These are phyloP conservation scores for Diaporthe amygdali DNA, from an alignment of 2,329 filamentous ascomycete species.

Conservation along the genomic window DNA sequence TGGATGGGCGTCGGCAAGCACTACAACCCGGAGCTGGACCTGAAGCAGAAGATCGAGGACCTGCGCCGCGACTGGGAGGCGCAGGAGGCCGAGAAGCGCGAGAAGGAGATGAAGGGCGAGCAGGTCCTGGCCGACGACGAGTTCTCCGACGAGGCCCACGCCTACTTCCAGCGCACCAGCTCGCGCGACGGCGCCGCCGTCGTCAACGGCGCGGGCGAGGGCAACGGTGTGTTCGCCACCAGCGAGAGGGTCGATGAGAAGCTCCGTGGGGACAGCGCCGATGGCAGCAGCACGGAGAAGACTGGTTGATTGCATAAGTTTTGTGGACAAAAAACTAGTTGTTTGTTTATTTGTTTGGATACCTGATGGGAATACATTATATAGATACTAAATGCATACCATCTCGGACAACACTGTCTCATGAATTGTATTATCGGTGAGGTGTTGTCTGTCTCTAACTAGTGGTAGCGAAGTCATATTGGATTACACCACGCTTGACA, in stretches of 20 bases:
- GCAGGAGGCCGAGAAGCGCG: constrained; percentile 50
- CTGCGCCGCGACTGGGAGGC: constrained; percentile 71
- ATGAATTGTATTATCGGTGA: too few relatives aligned
- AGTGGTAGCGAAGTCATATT: too few relatives aligned
- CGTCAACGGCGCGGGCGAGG: not conserved
- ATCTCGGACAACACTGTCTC: not conserved
- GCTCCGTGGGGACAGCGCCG: constrained; percentile 6
- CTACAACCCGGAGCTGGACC: constrained; percentile 85
- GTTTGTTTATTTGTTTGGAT: not conserved
- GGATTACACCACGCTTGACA: too few relatives aligned
- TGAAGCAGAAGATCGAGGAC: constrained; percentile 83
- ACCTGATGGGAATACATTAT: not conserved
- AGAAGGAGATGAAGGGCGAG: constrained; percentile 52
- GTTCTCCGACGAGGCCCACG: constrained; percentile 58
- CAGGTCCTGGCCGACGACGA: constrained; percentile 46
- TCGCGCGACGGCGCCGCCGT: not conserved
- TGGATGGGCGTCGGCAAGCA: constrained; percentile 76
- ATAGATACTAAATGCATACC: not conserved
- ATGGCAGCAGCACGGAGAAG: constrained; percentile 16
- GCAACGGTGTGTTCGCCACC: not conserved
- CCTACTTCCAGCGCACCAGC: constrained; percentile 54
- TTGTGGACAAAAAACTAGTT: not conserved
- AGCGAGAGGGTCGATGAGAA: constrained; percentile 17
- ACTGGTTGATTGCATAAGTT: not conserved
- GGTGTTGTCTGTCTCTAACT: too few relatives aligned